Evolutionary conservation across 441 rosid genomes (phyloP), one percentile per base, ranked within the genome.

Genomic region (Syzygium syzygioides): DNA sequence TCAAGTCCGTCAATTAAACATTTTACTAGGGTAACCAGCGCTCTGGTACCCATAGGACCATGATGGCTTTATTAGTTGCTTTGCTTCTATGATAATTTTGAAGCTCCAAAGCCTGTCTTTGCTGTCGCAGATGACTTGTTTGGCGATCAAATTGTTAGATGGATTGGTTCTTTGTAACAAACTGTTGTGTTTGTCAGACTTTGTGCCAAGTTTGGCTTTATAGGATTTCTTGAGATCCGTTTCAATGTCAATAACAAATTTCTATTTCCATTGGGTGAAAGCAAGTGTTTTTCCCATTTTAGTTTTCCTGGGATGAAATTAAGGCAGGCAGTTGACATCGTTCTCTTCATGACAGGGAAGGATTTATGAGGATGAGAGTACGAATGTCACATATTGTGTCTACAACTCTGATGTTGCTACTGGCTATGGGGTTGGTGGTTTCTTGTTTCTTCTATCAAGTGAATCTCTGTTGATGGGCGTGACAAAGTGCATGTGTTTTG

Each of bases 371-470:
- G 96, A 95, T 88, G 89, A 83, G 53, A 59, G 48, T 85, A 48
- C 92, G 71, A 96, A 95, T 87, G 89, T 94, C 59, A 95, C 98
- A 3, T 96, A 93, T 53, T 96, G 99, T 76, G 95, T 95, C 41
- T 98, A 98, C 93, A 92, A 93, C 89, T 96, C 98, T 48, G 98
- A 96, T 93, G 97, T 94, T 87, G 98, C 99, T 53, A 98, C 99
- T 88, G 99, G 99, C 84, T 98, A 96, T 91, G 99, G 98, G 85
- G 99, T 96, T 26, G 99, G 99, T 64, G 95, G 95, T 85, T 98
- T 98, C 93, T 91, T 98, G 84, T 98, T 96, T 92, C 98, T 98
- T 90, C 97, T 96, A 89, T 95, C 98, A 1, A 90, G 99, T 85
- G 96, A 98, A 93, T 95, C 98, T 32, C 92, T 96, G 54, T 92